Base-by-base conservation (phyloP, 2,329 filamentous ascomycete genomes). In the Fusarium neocosmosporiellum region DNA sequence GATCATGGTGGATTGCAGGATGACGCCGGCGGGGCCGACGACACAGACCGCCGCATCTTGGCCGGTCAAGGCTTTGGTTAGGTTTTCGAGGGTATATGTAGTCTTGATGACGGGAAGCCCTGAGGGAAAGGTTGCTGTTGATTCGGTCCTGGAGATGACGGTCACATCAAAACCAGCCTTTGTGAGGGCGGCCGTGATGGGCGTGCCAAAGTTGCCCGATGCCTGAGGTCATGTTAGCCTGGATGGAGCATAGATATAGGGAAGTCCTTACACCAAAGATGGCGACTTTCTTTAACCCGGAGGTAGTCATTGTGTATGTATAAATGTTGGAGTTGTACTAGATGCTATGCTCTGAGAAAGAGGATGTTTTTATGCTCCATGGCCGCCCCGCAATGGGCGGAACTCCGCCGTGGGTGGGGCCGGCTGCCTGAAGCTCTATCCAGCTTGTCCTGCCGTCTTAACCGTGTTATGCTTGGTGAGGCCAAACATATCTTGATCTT, bases 181-280 rank as follows among this genome's bases (percentile, higher is more conserved):
- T 22, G 5, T 59, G 11, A 73, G 71, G 18, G 71, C 71, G 8
- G 65, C 50, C 14, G 71, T 73, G 31, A 73, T 73, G 16, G 71
- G 71, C 1, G 68, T 59, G 31, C 71, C 71, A 10, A 73, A 74
- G 54, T 74, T 74, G 4, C 71, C 71, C n/a, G 71, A 69, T 9
- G 71, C 71, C 71, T 73, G 6, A 7, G 6, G 9, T 8, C 13
- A 18, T 1, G 20, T 73, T 59, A 74, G 64, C 20, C 4, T 34
- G 2, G 22, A n/a, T 20, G 1, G 0, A 7, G 1, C 0, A 4
- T 1, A 54, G 7, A 10, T 1, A 7, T 5, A 1, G 13, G 7
- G 5, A 1, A 18, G 2, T 4, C 11, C 61, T 53, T 71, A 73
- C 71, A 37, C 71, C 71, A 14, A 74, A 73, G 1, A 74, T 24